These are phyloP conservation scores for Tetrahymena borealis DNA, from an alignment of 73 alveolate genomes.

Conservation along the genomic window DNA sequence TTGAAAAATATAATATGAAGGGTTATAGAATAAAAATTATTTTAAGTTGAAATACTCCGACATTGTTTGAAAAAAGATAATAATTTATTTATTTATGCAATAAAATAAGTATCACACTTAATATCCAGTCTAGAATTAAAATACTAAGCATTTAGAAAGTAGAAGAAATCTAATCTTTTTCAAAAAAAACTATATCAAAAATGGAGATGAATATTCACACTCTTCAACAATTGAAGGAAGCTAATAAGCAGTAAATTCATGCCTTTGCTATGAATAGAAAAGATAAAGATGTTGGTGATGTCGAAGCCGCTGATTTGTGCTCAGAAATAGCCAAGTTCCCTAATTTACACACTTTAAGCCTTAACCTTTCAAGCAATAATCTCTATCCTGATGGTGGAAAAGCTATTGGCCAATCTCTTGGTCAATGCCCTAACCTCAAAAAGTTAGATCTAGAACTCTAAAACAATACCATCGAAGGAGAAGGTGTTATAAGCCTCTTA, in stretches of 20 bases:
- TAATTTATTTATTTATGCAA: neutral
- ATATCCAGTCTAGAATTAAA: neutral
- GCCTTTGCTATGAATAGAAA: neutral
- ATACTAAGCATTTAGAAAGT: neutral
- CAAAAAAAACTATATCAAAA: neutral
- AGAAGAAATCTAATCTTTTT: neutral
- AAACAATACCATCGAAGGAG: neutral
- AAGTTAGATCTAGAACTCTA: neutral
- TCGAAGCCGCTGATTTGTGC: neutral
- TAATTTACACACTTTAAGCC: neutral
- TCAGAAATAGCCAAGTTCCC: neutral
- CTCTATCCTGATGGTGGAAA: neutral
- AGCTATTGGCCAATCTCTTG: neutral
- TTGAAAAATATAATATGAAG: too few relatives aligned
- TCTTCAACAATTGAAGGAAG: neutral
- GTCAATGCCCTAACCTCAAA: neutral
- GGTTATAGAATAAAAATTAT: neutral
- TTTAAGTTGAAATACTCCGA: neutral
- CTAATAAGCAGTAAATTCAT: neutral
- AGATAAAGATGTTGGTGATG: neutral
- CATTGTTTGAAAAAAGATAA: neutral
- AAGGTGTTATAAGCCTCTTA: neutral
- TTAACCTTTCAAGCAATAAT: neutral
- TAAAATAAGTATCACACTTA: neutral
- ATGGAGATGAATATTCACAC: constrained; percentile 2